phyloP scores from a whole-genome alignment of 805 yeast species.

The Schizosaccharomyces lindneri region DNA sequence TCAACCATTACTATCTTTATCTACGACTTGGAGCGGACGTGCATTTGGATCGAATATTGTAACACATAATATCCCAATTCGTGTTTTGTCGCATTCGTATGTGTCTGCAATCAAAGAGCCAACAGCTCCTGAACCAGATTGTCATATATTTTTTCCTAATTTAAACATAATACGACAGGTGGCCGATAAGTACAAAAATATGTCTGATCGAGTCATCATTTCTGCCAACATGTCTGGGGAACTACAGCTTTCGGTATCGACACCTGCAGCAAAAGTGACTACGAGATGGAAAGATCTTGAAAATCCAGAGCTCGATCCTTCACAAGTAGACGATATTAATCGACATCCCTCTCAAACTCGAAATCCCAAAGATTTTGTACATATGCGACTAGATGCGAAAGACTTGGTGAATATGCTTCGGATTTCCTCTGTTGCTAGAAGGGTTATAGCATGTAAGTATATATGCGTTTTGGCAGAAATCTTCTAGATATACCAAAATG shows the following conservation, averaged over 20 bases:
- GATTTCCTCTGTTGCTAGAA: background rate
- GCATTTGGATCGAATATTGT: background rate
- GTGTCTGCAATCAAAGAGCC: conserved; percentile 2
- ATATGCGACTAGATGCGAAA: background rate
- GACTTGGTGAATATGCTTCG: background rate
- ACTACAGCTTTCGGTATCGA: background rate
- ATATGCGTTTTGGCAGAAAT: background rate
- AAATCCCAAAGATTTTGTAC: background rate
- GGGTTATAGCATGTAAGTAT: conserved; percentile 2
- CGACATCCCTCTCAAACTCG: conserved; percentile 1
- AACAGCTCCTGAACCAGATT: conserved; percentile 2
- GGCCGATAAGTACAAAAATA: background rate
- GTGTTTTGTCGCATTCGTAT: background rate
- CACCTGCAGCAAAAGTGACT: background rate
- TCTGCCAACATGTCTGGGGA: conserved; percentile 2
- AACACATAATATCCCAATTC: background rate
- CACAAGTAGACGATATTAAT: background rate
- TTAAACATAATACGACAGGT: background rate
- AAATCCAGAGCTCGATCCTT: conserved; percentile 3
- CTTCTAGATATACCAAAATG: background rate
- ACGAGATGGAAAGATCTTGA: background rate
- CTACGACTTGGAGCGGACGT: background rate
- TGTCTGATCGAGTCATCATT: background rate
- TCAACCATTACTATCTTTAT: conserved; percentile 1
- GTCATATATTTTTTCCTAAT: conserved; percentile 1